Conservation (phyloP, 345 rosid species). For the Litchi chinensis region DNA sequence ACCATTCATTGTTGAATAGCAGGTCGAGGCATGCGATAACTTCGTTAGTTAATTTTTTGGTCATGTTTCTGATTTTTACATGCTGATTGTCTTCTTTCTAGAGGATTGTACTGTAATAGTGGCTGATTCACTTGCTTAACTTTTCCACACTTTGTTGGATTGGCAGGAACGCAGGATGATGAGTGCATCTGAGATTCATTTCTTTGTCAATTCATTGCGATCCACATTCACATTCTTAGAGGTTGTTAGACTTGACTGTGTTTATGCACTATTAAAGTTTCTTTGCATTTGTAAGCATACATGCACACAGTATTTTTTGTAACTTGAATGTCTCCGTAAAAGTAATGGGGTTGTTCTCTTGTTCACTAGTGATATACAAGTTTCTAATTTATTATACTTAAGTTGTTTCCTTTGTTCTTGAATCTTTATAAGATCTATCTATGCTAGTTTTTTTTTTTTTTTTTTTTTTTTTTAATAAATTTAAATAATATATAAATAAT, state of each 20-base stretch:
- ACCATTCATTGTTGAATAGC: not conserved
- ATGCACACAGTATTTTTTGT: not conserved
- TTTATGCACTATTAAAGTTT: not conserved
- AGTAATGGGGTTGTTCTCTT: not conserved
- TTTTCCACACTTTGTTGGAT: constrained; percentile 28
- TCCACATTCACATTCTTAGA: constrained; percentile 75
- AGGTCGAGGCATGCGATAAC: not conserved
- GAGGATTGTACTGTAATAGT: not conserved
- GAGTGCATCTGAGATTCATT: constrained; percentile 72
- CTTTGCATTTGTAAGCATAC: not conserved
- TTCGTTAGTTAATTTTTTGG: not conserved
- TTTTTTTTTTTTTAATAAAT: not conserved
- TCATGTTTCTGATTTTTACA: not conserved
- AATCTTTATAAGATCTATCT: not conserved
- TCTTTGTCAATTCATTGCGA: constrained; percentile 69
- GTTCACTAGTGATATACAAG: not conserved
- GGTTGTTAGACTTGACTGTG: constrained; percentile 40
- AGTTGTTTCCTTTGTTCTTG: not conserved
- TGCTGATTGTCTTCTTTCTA: not conserved
- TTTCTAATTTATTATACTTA: not conserved
- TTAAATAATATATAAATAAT: no score
- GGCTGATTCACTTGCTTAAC: constrained; percentile 14
- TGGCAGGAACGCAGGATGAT: constrained; percentile 83
- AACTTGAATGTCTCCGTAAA: not conserved
- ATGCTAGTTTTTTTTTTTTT: not conserved